Evolutionary conservation across 1,284 basidiomycete species (phyloP).

Genomic region (Clitocybe nebularis): DNA sequence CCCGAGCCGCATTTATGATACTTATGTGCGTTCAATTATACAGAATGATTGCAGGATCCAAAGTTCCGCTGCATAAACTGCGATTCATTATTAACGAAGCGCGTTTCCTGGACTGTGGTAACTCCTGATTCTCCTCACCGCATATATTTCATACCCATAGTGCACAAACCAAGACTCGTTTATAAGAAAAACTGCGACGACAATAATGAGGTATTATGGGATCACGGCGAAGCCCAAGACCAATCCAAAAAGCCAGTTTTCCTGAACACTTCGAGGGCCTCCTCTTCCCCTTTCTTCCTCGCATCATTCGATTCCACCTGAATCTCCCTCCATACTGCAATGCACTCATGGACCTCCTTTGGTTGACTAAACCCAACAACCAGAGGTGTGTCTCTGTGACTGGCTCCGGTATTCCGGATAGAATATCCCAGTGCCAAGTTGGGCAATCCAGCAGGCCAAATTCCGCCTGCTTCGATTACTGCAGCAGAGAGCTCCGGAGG

Average conservation of each 20-base stretch:
- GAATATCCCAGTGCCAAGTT: constrained; percentile 75
- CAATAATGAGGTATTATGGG: constrained; percentile 5
- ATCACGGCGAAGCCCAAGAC: constrained; percentile 61
- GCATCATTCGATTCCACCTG: constrained; percentile 33
- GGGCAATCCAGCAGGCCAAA: constrained; percentile 50
- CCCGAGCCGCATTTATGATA: no score
- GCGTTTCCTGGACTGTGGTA: no score
- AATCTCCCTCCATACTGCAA: constrained; percentile 64
- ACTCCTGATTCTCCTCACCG: no score
- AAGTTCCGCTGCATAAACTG: no score
- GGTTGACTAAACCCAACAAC: constrained; percentile 74
- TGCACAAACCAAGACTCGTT: no score
- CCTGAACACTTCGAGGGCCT: constrained; percentile 43
- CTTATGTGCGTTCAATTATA: no score
- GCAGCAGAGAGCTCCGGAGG: constrained; percentile 47
- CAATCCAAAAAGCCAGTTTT: constrained; percentile 52
- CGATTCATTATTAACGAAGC: no score
- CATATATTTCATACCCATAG: no score
- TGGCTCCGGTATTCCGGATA: constrained; percentile 46
- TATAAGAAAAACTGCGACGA: no score
- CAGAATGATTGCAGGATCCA: no score
- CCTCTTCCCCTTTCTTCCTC: constrained; percentile 46
- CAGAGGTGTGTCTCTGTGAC: constrained; percentile 53
- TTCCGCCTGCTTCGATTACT: constrained; percentile 30
- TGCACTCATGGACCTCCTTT: constrained; percentile 71